Conservation (phyloP, 2,329 filamentous ascomycete species). For the Lecanicillium sp. region DNA sequence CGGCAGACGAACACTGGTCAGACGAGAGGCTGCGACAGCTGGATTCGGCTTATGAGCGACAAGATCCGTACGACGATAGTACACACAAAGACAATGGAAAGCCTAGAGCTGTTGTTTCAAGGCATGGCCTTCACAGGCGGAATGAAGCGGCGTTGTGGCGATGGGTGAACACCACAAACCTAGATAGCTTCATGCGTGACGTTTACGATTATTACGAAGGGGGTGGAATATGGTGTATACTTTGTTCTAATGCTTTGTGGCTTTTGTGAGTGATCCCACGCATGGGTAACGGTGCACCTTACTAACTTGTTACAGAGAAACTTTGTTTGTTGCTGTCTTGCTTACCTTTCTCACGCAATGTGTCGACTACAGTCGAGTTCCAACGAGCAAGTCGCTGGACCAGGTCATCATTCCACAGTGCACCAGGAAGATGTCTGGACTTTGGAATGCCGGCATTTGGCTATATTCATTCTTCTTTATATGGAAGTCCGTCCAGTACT, state of each 20-base stretch:
- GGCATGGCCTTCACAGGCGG: constrained; percentile 23
- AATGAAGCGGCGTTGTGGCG: constrained; percentile 76
- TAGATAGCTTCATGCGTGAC: constrained; percentile 77
- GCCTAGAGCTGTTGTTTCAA: background rate
- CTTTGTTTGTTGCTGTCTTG: constrained; percentile 74
- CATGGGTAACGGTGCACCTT: background rate
- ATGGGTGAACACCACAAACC: constrained; percentile 85
- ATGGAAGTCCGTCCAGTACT: constrained; percentile 67
- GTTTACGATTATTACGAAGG: constrained; percentile 83
- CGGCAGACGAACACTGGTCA: too few relatives aligned
- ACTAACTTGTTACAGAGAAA: constrained; percentile 46
- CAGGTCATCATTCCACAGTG: constrained; percentile 64
- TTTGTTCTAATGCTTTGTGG: constrained; percentile 63
- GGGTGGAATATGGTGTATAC: constrained; percentile 78
- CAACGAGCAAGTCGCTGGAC: constrained; percentile 49
- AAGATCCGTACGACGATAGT: constrained; percentile 36
- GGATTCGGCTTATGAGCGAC: constrained; percentile 26
- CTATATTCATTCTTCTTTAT: constrained; percentile 80
- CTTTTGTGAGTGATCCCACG: constrained; percentile 50
- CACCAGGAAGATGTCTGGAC: constrained; percentile 63
- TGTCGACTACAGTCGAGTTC: constrained; percentile 71
- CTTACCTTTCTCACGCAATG: constrained; percentile 80
- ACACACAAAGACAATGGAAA: background rate
- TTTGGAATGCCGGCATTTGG: constrained; percentile 76
- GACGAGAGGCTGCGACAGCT: too few relatives aligned